Conservation (phyloP, 768 basidiomycete species). For the Hypholoma fasciculare region DNA sequence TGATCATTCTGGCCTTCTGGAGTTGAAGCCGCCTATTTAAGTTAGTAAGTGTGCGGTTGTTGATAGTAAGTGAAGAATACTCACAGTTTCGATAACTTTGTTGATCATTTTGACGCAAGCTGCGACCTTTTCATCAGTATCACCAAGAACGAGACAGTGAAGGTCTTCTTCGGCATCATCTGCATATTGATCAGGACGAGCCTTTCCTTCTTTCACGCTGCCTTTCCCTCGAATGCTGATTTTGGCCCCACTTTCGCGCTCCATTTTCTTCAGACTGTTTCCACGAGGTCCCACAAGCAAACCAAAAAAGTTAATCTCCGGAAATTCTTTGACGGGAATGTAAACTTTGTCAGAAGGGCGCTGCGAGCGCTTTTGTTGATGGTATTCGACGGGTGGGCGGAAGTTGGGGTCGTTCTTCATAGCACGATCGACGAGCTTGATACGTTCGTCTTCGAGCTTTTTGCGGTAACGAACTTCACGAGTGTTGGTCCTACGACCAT, state of each 20-base stretch:
- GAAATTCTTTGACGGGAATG: constrained; percentile 99
- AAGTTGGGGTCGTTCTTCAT: constrained; percentile 99
- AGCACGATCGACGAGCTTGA: constrained; percentile 90
- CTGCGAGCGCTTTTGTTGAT: constrained; percentile 90
- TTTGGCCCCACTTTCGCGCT: constrained; percentile 95
- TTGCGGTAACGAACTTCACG: constrained; percentile 98
- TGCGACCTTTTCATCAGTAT: constrained; percentile 88
- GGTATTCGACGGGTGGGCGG: constrained; percentile 95
- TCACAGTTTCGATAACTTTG: constrained; percentile 94
- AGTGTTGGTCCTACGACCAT: constrained; percentile 97
- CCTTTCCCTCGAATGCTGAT: constrained; percentile 99
- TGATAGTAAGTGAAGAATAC: constrained; percentile 25
- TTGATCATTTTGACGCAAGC: constrained; percentile 95
- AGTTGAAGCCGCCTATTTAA: constrained; percentile 87
- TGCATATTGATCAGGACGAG: constrained; percentile 89
- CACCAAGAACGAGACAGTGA: constrained; percentile 95
- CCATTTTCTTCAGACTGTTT: constrained; percentile 99
- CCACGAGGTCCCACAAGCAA: constrained; percentile 97
- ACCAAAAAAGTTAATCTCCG: constrained; percentile 99
- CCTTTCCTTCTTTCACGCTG: constrained; percentile 98
- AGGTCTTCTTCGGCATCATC: constrained; percentile 99
- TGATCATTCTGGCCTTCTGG: constrained; percentile 99
- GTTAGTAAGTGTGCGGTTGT: not conserved
- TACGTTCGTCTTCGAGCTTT: constrained; percentile 91
- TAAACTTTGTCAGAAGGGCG: constrained; percentile 98